Percentiles rank a stretch among this genome's conserved stretches.
Conservation (phyloP, 306 rosid species). For the Hippophae tibetana region DNA sequence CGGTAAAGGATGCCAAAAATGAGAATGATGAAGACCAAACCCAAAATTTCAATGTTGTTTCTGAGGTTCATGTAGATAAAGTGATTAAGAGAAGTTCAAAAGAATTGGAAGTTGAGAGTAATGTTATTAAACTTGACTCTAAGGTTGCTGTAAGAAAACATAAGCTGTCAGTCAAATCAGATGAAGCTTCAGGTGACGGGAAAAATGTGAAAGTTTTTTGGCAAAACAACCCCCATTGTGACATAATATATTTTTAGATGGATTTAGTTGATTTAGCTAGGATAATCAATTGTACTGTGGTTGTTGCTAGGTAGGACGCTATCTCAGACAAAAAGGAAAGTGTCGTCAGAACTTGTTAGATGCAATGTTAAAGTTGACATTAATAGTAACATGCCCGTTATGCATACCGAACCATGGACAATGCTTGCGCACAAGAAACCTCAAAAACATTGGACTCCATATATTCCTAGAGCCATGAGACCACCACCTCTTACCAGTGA, state of each 20-base stretch:
- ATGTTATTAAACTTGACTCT: constrained; percentile 22
- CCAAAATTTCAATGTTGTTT: constrained; percentile 24
- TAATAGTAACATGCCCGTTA: constrained; percentile 18
- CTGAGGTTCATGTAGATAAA: constrained; percentile 23
- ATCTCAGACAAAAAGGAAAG: constrained; percentile 31
- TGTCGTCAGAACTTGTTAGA: constrained; percentile 26
- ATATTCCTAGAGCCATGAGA: constrained; percentile 86
- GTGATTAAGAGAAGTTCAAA: constrained; percentile 41
- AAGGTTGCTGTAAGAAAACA: constrained; percentile 25
- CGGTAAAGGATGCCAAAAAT: constrained; percentile 17
- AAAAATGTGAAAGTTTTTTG: constrained; percentile 8
- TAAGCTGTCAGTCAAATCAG: constrained; percentile 37
- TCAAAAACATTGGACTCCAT: constrained; percentile 82
- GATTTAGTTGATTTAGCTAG: constrained; percentile 8
- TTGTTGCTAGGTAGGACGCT: constrained; percentile 37
- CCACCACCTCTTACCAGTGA: constrained; percentile 45
- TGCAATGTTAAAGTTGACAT: constrained; percentile 19
- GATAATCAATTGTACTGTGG: constrained; percentile 1
- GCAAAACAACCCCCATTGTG: not conserved
- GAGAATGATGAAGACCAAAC: constrained; percentile 26
- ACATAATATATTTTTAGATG: constrained; percentile 10
- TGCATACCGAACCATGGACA: constrained; percentile 70
- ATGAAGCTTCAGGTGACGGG: constrained; percentile 42
- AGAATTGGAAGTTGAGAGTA: constrained; percentile 22
- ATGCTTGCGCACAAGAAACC: constrained; percentile 94